Evolutionary conservation across 352 stramenopile genomes (phyloP).

Genomic region (Chrysophaeum taylorii): DNA sequence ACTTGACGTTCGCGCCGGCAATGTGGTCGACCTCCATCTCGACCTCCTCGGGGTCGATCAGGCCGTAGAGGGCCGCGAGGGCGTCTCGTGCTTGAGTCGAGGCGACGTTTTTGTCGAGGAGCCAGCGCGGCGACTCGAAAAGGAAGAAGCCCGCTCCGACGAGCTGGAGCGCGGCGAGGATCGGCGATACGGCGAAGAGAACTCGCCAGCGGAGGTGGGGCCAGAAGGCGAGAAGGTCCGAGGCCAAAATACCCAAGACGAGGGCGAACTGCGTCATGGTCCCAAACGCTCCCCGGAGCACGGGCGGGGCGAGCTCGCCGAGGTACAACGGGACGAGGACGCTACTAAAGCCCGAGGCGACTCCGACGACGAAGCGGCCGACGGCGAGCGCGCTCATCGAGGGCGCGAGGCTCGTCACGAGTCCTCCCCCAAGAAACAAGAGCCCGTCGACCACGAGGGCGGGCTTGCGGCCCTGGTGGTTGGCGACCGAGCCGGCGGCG

Average conservation of each 20-base stretch:
- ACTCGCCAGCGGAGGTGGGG: conserved; percentile 42
- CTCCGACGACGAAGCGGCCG: conserved; percentile 55
- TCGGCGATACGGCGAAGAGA: conserved; percentile 50
- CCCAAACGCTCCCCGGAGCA: conserved; percentile 58
- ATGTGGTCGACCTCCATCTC: conserved; percentile 43
- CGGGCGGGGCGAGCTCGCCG: conserved; percentile 60
- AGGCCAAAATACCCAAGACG: conserved; percentile 60
- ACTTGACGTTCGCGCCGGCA: neutral
- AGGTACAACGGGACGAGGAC: conserved; percentile 72
- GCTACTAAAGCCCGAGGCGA: conserved; percentile 53
- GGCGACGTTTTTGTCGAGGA: neutral
- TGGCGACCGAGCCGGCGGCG: conserved; percentile 39
- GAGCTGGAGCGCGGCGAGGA: conserved; percentile 37
- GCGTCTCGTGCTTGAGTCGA: conserved; percentile 36
- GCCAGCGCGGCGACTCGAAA: conserved; percentile 21
- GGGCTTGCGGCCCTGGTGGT: too few relatives aligned
- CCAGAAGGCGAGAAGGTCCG: conserved; percentile 54
- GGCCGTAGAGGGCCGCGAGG: conserved; percentile 58
- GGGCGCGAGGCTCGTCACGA: too few relatives aligned
- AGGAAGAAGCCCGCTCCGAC: conserved; percentile 27
- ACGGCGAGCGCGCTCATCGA: conserved; percentile 51
- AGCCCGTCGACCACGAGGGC: too few relatives aligned
- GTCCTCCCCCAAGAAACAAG: too few relatives aligned
- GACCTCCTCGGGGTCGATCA: conserved; percentile 57
- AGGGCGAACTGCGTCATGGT: conserved; percentile 66